Conservation (phyloP, 495 filamentous ascomycete genomes). For the Zalerion maritima region DNA sequence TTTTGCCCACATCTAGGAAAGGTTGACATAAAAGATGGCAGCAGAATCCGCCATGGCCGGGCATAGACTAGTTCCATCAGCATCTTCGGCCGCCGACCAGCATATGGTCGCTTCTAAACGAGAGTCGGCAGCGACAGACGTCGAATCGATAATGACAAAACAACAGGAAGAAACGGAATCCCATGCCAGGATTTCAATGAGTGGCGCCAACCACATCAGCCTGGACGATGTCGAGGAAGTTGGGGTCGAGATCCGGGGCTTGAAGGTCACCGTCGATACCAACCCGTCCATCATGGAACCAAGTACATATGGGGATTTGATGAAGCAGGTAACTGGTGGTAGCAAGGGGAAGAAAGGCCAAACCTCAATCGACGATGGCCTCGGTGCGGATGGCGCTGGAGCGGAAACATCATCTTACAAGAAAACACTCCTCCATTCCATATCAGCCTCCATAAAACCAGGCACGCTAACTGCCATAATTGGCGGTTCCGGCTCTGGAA, state of each 20-base stretch:
- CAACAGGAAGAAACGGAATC: too few species aligned
- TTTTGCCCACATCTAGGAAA: too few species aligned
- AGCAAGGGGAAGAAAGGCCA: conserved; percentile 11
- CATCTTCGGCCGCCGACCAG: too few species aligned
- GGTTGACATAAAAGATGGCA: too few species aligned
- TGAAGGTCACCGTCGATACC: conserved; percentile 40
- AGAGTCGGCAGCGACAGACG: too few species aligned
- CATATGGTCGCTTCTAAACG: too few species aligned
- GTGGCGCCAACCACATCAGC: conserved; percentile 30
- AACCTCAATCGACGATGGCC: background rate
- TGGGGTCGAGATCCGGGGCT: conserved; percentile 36
- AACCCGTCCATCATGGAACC: conserved; percentile 23
- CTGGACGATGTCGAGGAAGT: conserved; percentile 47
- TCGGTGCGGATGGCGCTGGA: conserved; percentile 9
- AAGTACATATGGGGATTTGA: conserved; percentile 19
- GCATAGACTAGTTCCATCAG: too few species aligned
- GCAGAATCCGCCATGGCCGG: too few species aligned
- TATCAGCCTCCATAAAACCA: conserved; percentile 13
- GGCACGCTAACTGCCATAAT: conserved; percentile 60
- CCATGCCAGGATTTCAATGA: too few species aligned
- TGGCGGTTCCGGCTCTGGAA: conserved; percentile 57
- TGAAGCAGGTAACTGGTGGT: conserved; percentile 13
- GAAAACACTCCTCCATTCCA: conserved; percentile 16
- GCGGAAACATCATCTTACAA: background rate
- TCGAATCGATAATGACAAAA: too few species aligned